Base-by-base conservation (phyloP, 75 land plant genomes). In the Pinus tabuliformis region DNA sequence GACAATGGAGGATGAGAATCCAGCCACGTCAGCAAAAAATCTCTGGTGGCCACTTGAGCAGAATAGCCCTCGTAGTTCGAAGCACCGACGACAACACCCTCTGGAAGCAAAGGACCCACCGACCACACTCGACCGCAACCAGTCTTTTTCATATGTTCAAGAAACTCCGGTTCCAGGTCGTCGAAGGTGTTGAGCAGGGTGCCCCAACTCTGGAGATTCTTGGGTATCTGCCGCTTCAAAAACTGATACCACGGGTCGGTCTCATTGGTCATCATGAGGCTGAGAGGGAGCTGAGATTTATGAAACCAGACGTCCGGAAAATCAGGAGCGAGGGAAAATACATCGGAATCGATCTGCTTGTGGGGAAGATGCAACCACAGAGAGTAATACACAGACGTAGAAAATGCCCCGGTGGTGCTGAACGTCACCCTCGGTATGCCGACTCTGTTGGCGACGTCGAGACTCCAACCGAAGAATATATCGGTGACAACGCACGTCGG, bases 401-500 rank as follows among this genome's bases (percentile, higher is more conserved):
- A 81, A 28, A 75, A 81, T 9, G 83, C 87, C 9, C 88, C 81
- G 39, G 80, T 76, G 3, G 86, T 82, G 59, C 63, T 57, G 78
- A 85, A 83, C 13, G 76, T 57, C 52, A 81, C 39, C 57, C 73
- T 75, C 17, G 49, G 30, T 13, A 74, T 62, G 0, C 79, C 77
- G 58, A 72, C 57, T 11, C 66, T 62, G 6, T 39, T 78, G n/a
- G 86, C 87, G 18, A 84, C 85, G 3, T 83, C 86, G 63, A 63
- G 66, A 37, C 83, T 85, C 93, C 93, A 91, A 3, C 82, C 88
- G 30, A 83, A 58, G 78, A 91, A 88, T 17, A 78, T 64, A 80
- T 91, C 93, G 58, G 84, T 76, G 72, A 91, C 78, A 22, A 91
- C 76, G 78, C 86, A 88, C 4, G 84, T 63, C 6, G 87, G 85